Evolutionary conservation across 2,329 filamentous ascomycete genomes (phyloP).

Genomic region (Cordyceps javanica): DNA sequence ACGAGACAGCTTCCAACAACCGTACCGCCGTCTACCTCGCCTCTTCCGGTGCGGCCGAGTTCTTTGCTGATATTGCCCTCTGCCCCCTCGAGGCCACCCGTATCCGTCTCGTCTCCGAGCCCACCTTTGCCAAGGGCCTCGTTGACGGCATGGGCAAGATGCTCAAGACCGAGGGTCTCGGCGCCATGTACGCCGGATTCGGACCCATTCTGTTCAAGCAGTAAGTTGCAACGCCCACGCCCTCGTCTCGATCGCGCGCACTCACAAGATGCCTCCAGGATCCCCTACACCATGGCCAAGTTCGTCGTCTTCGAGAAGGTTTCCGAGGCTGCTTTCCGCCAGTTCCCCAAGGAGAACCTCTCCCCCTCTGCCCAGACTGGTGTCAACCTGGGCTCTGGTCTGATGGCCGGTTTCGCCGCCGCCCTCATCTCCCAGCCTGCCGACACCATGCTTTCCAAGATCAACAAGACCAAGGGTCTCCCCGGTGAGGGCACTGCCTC

Average conservation of each 20-base stretch:
- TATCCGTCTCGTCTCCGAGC: slow-evolving; percentile 79
- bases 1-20: slow-evolving; percentile 65
- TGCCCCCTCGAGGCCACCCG: slow-evolving; percentile 82
- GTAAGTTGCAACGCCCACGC: slow-evolving; percentile 22
- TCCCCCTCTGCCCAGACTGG: slow-evolving; percentile 65
- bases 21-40: slow-evolving; percentile 68
- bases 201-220: slow-evolving; percentile 64
- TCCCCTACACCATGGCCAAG: slow-evolving; percentile 92
- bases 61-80: slow-evolving; percentile 66
- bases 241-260: background rate
- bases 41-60: slow-evolving; percentile 52
- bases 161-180: slow-evolving; percentile 65
- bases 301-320: slow-evolving; percentile 93
- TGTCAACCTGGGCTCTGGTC: slow-evolving; percentile 64
- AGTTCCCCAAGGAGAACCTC: slow-evolving; percentile 64
- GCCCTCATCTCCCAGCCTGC: slow-evolving; percentile 83
- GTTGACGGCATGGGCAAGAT: slow-evolving; percentile 71
- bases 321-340: slow-evolving; percentile 63
- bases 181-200: slow-evolving; percentile 79
- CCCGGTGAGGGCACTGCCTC: slow-evolving; percentile 77
- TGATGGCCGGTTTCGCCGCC: slow-evolving; percentile 67
- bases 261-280: slow-evolving; percentile 34
- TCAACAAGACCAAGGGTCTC: slow-evolving; percentile 89
- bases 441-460: slow-evolving; percentile 91
- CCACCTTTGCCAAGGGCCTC: slow-evolving; percentile 69